phyloP scores from a whole-genome alignment of 768 basidiomycete genomes.

The Pisolithus orientalis region DNA sequence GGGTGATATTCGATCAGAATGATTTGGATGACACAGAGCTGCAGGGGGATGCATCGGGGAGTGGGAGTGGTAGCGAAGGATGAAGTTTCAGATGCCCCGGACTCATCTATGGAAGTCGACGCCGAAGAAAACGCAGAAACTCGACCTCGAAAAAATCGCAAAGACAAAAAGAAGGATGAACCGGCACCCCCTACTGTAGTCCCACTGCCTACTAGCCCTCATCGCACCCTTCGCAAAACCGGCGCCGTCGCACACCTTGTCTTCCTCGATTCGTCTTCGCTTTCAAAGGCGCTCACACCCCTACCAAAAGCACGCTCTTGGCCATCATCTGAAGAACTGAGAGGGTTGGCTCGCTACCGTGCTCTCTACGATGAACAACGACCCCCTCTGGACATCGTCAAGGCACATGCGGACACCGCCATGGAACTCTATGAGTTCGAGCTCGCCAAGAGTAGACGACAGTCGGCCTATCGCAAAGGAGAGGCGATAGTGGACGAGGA shows the following conservation, averaged over 20 bases:
- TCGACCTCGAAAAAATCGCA: slow-evolving; percentile 29
- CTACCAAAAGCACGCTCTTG: slow-evolving; percentile 52
- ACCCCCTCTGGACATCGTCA: slow-evolving; percentile 68
- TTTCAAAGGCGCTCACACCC: slow-evolving; percentile 56
- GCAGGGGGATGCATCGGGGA: slow-evolving; percentile 4
- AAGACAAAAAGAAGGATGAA: slow-evolving; percentile 13
- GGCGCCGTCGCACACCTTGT: slow-evolving; percentile 67
- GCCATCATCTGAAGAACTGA: slow-evolving; percentile 57
- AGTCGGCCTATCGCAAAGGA: slow-evolving; percentile 68
- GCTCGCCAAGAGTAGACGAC: slow-evolving; percentile 48
- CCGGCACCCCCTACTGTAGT: slow-evolving; percentile 43
- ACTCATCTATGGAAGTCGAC: slow-evolving; percentile 5
- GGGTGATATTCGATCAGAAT: slow-evolving; percentile 57
- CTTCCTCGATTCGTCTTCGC: slow-evolving; percentile 66
- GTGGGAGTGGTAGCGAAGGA: slow-evolving; percentile 29
- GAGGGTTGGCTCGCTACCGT: slow-evolving; percentile 68
- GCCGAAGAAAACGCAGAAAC: slow-evolving; percentile 3
- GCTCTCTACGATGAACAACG: slow-evolving; percentile 59
- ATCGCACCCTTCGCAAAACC: slow-evolving; percentile 55
- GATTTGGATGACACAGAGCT: slow-evolving; percentile 20
- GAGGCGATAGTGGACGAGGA: slow-evolving; percentile 92
- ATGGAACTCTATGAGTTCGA: slow-evolving; percentile 72
- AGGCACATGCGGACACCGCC: slow-evolving; percentile 72
- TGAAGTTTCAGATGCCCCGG: neutral
- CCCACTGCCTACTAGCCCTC: slow-evolving; percentile 48